Conservation (phyloP, 1,284 basidiomycete genomes). For the Wallemia mellicola region DNA sequence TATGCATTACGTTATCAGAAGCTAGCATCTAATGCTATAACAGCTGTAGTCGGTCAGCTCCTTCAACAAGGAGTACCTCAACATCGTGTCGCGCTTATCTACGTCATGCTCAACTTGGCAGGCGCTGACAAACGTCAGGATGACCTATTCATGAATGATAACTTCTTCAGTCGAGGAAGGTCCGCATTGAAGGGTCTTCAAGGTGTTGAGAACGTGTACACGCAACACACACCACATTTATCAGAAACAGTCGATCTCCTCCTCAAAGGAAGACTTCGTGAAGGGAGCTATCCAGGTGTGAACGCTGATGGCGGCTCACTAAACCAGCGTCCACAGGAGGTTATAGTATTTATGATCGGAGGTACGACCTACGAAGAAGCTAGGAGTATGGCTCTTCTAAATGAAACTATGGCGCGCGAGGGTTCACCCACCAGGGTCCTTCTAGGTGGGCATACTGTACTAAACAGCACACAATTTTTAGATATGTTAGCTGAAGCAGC, state of each 20-base stretch:
- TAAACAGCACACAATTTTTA: conserved; percentile 24
- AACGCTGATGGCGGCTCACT: not conserved
- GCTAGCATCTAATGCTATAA: conserved; percentile 53
- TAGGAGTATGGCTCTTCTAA: conserved; percentile 46
- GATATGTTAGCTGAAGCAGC: conserved; percentile 9
- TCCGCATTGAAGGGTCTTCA: conserved; percentile 75
- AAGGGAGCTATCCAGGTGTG: conserved; percentile 14
- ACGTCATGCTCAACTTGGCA: conserved; percentile 71
- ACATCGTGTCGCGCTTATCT: conserved; percentile 72
- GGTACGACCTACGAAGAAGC: conserved; percentile 85
- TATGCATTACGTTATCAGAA: conserved; percentile 91
- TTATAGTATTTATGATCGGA: conserved; percentile 81
- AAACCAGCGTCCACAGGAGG: conserved; percentile 39
- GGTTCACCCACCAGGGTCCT: conserved; percentile 34
- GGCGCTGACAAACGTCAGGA: conserved; percentile 91
- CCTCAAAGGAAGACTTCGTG: conserved; percentile 55
- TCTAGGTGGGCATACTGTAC: conserved; percentile 69
- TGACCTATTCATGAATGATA: conserved; percentile 87
- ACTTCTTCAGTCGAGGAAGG: conserved; percentile 73
- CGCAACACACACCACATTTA: conserved; percentile 82
- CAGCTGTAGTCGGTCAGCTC: conserved; percentile 48
- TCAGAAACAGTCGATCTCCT: conserved; percentile 72
- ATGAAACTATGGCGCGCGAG: conserved; percentile 32
- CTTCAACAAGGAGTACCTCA: conserved; percentile 49
- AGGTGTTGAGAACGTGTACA: conserved; percentile 98